Base-by-base conservation (phyloP, 2,329 filamentous ascomycete species). In the Fusarium solani-melongenae region DNA sequence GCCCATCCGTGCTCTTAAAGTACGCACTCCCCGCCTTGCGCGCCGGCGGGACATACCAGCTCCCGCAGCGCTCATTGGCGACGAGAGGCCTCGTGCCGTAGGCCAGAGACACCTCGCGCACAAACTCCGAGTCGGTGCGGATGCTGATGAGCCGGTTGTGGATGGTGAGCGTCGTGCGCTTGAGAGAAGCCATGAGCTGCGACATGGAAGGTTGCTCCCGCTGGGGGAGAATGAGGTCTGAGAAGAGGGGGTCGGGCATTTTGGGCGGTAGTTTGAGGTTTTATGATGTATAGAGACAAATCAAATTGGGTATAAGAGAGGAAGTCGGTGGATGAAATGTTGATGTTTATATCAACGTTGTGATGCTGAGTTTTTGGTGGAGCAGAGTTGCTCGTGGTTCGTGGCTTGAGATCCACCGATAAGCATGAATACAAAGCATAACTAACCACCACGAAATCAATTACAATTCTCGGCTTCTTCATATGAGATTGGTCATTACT, bases 1-100 rank as follows among this genome's bases (percentile, higher is more conserved):
- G 96, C 1, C 96, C 96, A 83, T 99, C 96, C 2, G 96, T 99
- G 83, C 94, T 97, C 87, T 99, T 99, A 84, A 98, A 99, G 83
- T 98, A 99, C 34, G 93, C 94, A 73, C 93, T 95, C 34, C 90
- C 93, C 1, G 80, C 83, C 82, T 96, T 96, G 29, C 79, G 78
- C 9, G 82, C 82, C 0, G 92, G 92, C 36, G 86, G 83, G 29
- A 98, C 93, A 81, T 98, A 98, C 96, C 96, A 99, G 82, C 94
- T 96, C 1, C 96, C 96, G 81, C 96, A 98, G 68, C 96, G 90
- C 85, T 98, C 95, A 80, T 99, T 99, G 33, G 96, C 95, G 15
- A 98, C 86, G 2, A 98, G 85, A 0, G 95, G 94, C 2, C 96
- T 85, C 4, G 67, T 67, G 4, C 41, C 76, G 66, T 87, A 90